Evolutionary conservation across 257 asterid species (phyloP).

Genomic region (Solanum appendiculatum): DNA sequence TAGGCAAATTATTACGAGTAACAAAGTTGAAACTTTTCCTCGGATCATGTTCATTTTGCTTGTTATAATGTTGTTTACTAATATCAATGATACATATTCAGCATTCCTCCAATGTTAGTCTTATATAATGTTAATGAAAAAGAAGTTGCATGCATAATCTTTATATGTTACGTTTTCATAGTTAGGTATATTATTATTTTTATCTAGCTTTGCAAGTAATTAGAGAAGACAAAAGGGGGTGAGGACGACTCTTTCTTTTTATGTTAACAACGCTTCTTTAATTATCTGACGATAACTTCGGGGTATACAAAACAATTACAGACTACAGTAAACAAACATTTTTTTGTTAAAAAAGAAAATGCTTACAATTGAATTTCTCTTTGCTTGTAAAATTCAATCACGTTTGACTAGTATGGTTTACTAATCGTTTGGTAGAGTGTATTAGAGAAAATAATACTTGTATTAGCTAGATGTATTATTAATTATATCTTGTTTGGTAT

Average conservation of each 20-base stretch:
- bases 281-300: neutral
- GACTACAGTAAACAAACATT: neutral
- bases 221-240: neutral
- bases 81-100: slow-evolving; percentile 6
- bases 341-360: too few relatives aligned
- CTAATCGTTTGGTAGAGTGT: too few relatives aligned
- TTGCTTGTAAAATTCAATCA: neutral
- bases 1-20: slow-evolving; percentile 21
- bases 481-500: too few relatives aligned
- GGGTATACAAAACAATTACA: neutral
- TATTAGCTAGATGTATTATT: too few relatives aligned
- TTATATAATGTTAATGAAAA: slow-evolving; percentile 19
- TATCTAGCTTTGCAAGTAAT: slow-evolving; percentile 7
- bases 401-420: neutral
- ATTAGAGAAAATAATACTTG: too few relatives aligned
- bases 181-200: slow-evolving; percentile 13
- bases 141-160: slow-evolving; percentile 27
- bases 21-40: slow-evolving; percentile 13
- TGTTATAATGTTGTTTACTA: neutral
- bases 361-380: neutral
- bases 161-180: slow-evolving; percentile 34
- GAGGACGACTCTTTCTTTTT: neutral
- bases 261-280: neutral
- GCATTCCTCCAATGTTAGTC: slow-evolving; percentile 2
- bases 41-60: slow-evolving; percentile 25